Percentiles rank a stretch among this genome's conserved stretches.
Evolutionary conservation across 2,329 filamentous ascomycete genomes (phyloP).

Genomic region (Coniochaeta pulveracea): DNA sequence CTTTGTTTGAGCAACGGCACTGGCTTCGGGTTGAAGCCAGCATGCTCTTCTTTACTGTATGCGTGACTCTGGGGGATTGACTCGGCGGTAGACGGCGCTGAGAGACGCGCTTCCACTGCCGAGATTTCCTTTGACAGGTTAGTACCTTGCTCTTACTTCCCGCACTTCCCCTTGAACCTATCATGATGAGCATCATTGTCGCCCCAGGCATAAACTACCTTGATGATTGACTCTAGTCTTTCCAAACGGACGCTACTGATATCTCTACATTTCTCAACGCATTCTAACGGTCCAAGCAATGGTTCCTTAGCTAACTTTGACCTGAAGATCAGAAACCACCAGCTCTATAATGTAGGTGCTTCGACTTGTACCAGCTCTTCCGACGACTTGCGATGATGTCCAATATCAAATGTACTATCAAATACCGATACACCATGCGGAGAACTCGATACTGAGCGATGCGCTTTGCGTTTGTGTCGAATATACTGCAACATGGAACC

Average conservation of each 20-base stretch:
- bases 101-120: no score
- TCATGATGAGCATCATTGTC: slow-evolving; percentile 42
- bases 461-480: no score
- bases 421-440: background rate
- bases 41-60: no score
- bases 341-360: slow-evolving; percentile 1
- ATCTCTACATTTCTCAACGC: background rate
- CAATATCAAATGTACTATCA: slow-evolving; percentile 4
- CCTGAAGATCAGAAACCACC: no score
- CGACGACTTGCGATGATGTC: slow-evolving; percentile 1
- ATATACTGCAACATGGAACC: no score
- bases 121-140: background rate
- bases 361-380: no score
- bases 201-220: slow-evolving; percentile 41
- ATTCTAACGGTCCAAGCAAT: background rate
- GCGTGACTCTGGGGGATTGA: no score
- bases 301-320: slow-evolving; percentile 11
- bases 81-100: no score
- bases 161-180: background rate
- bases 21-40: no score
- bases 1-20: background rate
- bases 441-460: background rate
- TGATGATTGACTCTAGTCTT: slow-evolving; percentile 40
- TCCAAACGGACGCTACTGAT: slow-evolving; percentile 33
- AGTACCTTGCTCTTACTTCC: background rate